These are phyloP conservation scores for Eucalyptus decipiens DNA, from an alignment of 345 rosid genomes.

Conservation along the genomic window DNA sequence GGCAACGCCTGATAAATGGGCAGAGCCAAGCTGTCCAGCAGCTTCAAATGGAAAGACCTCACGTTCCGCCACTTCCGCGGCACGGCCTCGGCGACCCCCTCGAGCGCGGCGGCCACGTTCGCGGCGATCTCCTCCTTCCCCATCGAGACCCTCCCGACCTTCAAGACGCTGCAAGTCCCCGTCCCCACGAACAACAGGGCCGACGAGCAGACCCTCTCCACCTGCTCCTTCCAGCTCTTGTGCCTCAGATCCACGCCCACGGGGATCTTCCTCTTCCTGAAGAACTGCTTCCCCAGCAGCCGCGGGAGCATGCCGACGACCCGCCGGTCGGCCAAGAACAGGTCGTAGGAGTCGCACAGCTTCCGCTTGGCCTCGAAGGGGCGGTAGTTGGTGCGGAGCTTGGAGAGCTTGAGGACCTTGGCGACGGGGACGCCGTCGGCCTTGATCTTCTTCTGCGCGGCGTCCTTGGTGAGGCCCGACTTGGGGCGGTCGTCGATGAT, in stretches of 20 bases:
- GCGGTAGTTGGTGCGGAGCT: slow-evolving; percentile 3
- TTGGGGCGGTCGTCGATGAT: slow-evolving; percentile 7
- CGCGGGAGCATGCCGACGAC: slow-evolving; percentile 1
- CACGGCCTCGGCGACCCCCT: not conserved
- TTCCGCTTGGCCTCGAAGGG: slow-evolving; percentile 11
- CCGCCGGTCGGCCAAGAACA: slow-evolving; percentile 7
- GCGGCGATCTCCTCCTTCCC: not conserved
- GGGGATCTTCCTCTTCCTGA: slow-evolving; percentile 9
- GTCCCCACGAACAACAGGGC: not conserved
- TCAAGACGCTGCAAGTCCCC: not conserved
- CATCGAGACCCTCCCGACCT: not conserved
- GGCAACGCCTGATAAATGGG: not conserved
- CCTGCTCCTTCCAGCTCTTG: slow-evolving; percentile 12
- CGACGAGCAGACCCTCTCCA: not conserved
- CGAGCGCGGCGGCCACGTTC: not conserved
- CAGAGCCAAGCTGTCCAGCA: not conserved
- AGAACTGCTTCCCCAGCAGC: slow-evolving; percentile 8
- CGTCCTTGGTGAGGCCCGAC: slow-evolving; percentile 2
- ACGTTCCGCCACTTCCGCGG: not conserved
- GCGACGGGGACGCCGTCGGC: slow-evolving; percentile 3
- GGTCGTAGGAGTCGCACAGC: slow-evolving; percentile 5
- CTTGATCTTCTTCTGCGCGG: slow-evolving; percentile 5
- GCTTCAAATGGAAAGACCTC: not conserved
- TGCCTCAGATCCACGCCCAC: slow-evolving; percentile 5
- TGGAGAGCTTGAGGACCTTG: slow-evolving; percentile 3